Percentiles rank a stretch among this genome's conserved stretches.
Evolutionary conservation across 495 filamentous ascomycete species (phyloP).

Genomic region (Talaromyces liani): DNA sequence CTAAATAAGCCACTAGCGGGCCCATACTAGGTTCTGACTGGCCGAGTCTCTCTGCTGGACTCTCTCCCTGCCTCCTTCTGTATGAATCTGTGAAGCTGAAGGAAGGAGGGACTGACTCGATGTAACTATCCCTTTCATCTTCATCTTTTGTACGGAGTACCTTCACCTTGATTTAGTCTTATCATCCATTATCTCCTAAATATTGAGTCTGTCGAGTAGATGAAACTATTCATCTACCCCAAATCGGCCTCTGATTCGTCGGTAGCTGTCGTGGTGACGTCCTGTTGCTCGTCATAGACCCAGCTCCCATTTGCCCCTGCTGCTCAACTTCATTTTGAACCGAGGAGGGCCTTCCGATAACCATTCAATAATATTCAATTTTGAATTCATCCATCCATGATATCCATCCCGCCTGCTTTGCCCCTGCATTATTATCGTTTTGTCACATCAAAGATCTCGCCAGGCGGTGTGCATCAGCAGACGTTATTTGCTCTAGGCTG

Average conservation of each 20-base stretch:
- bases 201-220: not conserved
- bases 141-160: conserved; percentile 14
- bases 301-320: not conserved
- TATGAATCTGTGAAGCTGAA: too few species aligned
- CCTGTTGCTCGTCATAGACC: not conserved
- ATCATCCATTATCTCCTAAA: not conserved
- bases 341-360: not conserved
- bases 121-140: not conserved
- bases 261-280: not conserved
- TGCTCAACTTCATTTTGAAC: not conserved
- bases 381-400: not conserved
- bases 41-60: too few species aligned
- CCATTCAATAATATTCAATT: not conserved
- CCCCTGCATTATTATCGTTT: not conserved
- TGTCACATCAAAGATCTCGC: not conserved
- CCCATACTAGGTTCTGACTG: too few species aligned
- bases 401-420: not conserved
- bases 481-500: not conserved
- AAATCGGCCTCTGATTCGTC: not conserved
- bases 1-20: not conserved
- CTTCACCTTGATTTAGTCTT: conserved; percentile 12
- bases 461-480: not conserved
- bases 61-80: too few species aligned
- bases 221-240: not conserved
- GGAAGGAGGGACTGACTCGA: not conserved